A percentile compares a stretch with the other conserved stretches of the same genome.
Evolutionary conservation across 768 basidiomycete genomes (phyloP).

Genomic region (Epithele typhae): DNA sequence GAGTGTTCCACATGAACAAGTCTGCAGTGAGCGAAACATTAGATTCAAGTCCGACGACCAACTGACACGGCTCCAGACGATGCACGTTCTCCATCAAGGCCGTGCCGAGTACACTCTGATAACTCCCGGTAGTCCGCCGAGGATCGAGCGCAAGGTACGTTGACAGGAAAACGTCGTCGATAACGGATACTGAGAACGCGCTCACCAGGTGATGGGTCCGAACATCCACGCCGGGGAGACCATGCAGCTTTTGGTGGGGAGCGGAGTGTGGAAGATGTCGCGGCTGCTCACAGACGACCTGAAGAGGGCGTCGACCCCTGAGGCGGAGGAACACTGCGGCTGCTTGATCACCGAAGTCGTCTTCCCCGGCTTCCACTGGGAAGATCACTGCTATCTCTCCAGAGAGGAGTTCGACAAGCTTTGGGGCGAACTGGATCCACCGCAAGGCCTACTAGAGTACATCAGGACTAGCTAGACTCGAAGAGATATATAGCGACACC

Average conservation of each 20-base stretch:
- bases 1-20: constrained; percentile 45
- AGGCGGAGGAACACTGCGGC: constrained; percentile 31
- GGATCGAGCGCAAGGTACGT: constrained; percentile 33
- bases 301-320: constrained; percentile 28
- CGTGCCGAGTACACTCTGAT: constrained; percentile 49
- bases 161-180: no score
- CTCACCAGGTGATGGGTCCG: constrained; percentile 35
- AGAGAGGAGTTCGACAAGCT: constrained; percentile 29
- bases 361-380: constrained; percentile 52
- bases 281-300: constrained; percentile 43
- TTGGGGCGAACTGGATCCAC: constrained; percentile 24
- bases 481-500: no score
- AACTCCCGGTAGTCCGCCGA: constrained; percentile 26
- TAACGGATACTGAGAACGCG: not conserved
- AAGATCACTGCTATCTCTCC: constrained; percentile 46
- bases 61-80: constrained; percentile 33
- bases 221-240: constrained; percentile 39
- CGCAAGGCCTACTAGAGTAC: no score
- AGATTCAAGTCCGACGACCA: not conserved
- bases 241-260: constrained; percentile 47
- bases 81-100: constrained; percentile 48
- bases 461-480: no score
- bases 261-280: constrained; percentile 52
- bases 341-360: constrained; percentile 59
- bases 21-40: constrained; percentile 33